Evolutionary conservation across 2,329 filamentous ascomycete genomes (phyloP), one percentile per base, ranked within the genome.

Genomic region (Claviceps citrina): DNA sequence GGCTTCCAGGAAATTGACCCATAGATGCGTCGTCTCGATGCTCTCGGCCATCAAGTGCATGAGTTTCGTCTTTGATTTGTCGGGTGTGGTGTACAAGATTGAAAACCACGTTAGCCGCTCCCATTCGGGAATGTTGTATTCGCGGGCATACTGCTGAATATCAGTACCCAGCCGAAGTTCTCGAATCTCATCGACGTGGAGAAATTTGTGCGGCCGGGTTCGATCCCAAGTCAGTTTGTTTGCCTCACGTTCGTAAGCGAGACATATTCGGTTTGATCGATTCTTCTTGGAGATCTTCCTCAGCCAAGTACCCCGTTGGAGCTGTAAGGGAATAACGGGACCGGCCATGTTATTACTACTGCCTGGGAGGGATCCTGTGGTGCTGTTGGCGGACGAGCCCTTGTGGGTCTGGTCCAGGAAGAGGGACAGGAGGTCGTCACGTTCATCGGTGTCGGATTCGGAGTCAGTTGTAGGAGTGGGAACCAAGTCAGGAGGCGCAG

Each of bases 111-210:
- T 75, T 7, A 70, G 63, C 51, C 87, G 81, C 30, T 77, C 72
- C 5, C 73, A 65, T 38, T 79, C 72, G 1, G 78, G 64, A 18
- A 91, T 65, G 30, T 77, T 75, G 54, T 82, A 84, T 57, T 95
- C 87, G 51, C 89, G 78, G 31, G 84, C 81, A 56, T 94, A 93
- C 55, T 93, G 89, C 42, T 83, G 77, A 15, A 89, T 84, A 55
- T 96, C 84, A 10, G 73, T 73, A 15, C 84, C 86, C 26, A 79
- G 76, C 46, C 87, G 78, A 36, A 96, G 86, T 54, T 94, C 86
- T 53, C 84, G 81, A 52, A 98, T 89, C 56, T 96, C 86, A 53
- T 98, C 91, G 46, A 98, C 84, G 58, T 93, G 93, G 47, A 98
- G 81, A 39, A 76, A 78, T 57, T 95, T 96, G 19, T 77, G 74